Evolutionary conservation across 2,329 filamentous ascomycete genomes (phyloP).

Genomic region (Fusarium sp.): DNA sequence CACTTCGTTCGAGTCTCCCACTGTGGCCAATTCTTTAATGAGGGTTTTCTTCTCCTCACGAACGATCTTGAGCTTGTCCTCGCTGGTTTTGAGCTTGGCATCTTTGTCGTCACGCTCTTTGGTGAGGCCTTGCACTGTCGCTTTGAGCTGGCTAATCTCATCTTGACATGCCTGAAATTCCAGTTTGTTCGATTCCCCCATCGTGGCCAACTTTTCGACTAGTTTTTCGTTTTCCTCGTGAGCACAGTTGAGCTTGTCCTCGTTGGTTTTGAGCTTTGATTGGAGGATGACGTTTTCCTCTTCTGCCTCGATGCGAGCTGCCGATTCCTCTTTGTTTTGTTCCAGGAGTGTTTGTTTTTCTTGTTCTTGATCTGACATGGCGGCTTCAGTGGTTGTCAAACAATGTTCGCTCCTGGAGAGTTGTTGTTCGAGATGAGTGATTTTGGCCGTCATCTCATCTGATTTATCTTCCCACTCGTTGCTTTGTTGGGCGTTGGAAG

Average conservation of each 20-base stretch:
- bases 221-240: background rate
- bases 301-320: background rate
- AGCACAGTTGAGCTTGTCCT: background rate
- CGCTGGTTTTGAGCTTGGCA: background rate
- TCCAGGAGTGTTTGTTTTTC: rapidly evolving
- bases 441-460: background rate
- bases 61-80: background rate
- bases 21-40: background rate
- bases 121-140: background rate
- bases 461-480: background rate
- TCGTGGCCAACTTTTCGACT: background rate
- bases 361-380: background rate
- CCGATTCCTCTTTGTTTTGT: background rate
- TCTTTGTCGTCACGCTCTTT: background rate
- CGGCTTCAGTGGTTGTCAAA: rapidly evolving
- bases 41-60: background rate
- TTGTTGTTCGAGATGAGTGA: background rate
- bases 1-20: background rate
- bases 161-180: background rate
- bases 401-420: background rate
- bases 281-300: background rate
- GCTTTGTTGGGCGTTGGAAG: too few relatives aligned
- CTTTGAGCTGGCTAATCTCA: background rate
- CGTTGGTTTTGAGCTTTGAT: background rate
- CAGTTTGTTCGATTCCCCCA: background rate